Conservation (phyloP, 192 early-diverging fungal species). For the Backusella mclennaniae region DNA sequence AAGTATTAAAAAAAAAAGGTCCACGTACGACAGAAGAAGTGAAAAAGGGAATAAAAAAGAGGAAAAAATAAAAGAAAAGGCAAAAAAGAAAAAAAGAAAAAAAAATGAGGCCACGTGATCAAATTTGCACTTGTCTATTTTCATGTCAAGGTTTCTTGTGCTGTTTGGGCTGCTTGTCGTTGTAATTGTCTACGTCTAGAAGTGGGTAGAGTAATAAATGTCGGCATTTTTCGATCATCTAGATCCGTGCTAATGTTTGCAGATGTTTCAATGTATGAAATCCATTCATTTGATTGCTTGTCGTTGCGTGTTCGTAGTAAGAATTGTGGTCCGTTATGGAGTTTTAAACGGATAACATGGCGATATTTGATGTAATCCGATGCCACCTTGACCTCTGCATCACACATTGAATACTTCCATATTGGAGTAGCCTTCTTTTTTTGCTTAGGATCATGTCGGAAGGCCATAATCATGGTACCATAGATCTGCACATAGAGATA, state of each 20-base stretch:
- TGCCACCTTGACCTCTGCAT: constrained; percentile 38
- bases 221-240: constrained; percentile 46
- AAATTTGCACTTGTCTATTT: background rate
- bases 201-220: constrained; percentile 43
- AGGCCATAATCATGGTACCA: constrained; percentile 3
- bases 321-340: constrained; percentile 39
- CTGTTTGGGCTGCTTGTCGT: background rate
- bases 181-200: constrained; percentile 19
- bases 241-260: constrained; percentile 47
- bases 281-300: constrained; percentile 39
- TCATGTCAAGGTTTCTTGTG: background rate
- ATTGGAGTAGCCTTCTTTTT: constrained; percentile 27
- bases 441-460: background rate
- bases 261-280: constrained; percentile 47
- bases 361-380: constrained; percentile 44
- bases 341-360: constrained; percentile 44
- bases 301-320: constrained; percentile 39
- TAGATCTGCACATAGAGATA: background rate
- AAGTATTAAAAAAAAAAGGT: background rate
- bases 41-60: background rate
- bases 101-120: background rate
- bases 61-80: background rate
- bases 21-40: background rate
- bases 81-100: background rate
- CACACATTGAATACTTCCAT: constrained; percentile 41